Evolutionary conservation across 257 asterid genomes (phyloP).

Genomic region (Solanum pinnatisectum): DNA sequence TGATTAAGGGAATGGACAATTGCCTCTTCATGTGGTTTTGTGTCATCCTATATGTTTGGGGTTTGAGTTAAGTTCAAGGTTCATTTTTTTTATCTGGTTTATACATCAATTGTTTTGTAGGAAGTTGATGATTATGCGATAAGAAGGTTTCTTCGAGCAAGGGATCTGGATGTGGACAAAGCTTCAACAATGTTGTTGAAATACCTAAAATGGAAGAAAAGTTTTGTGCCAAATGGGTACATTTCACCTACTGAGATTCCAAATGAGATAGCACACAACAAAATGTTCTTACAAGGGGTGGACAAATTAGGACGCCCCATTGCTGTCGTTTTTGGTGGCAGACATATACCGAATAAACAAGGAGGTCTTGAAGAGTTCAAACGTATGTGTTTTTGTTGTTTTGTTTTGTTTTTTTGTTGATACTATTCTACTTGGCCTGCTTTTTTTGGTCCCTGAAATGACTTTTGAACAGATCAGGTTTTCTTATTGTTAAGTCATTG

Average conservation of each 20-base stretch:
- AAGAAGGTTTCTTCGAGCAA: constrained; percentile 70
- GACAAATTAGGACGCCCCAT: constrained; percentile 73
- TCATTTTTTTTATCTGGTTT: not conserved
- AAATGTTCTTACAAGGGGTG: constrained; percentile 56
- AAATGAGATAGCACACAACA: constrained; percentile 52
- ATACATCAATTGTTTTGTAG: constrained; percentile 11
- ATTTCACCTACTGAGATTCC: constrained; percentile 34
- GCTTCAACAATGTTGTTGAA: constrained; percentile 44
- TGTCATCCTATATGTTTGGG: not conserved
- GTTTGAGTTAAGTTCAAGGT: not conserved
- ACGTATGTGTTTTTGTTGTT: constrained; percentile 23
- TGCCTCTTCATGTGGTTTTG: not conserved
- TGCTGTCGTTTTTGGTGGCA: constrained; percentile 40
- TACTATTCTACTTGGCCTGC: not conserved
- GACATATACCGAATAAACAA: constrained; percentile 34
- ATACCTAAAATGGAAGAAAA: constrained; percentile 45
- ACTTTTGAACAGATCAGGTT: not conserved
- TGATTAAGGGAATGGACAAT: not conserved
- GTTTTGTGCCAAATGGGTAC: constrained; percentile 46
- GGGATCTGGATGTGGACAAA: constrained; percentile 48
- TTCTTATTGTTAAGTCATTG: not conserved
- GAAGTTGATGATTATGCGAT: constrained; percentile 48
- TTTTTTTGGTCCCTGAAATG: not conserved
- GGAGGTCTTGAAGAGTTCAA: constrained; percentile 66
- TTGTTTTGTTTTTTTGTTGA: not conserved